Conservation (phyloP, 2,329 filamentous ascomycete genomes). For the Leptographium procerum region DNA sequence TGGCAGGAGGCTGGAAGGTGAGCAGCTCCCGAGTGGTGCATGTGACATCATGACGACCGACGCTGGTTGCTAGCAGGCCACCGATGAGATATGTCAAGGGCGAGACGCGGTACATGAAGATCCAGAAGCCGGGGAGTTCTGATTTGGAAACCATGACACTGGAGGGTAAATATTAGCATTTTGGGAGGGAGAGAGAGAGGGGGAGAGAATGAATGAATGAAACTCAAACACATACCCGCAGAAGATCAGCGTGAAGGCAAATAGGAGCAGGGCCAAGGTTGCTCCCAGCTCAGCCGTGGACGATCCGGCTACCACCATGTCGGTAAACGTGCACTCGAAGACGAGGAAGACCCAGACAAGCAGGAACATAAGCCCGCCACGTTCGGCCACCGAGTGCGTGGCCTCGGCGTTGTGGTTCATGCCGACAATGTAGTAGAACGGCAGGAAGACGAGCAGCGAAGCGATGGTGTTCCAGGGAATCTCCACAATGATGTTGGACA, state of each 20-base stretch:
- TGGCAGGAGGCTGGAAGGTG: conserved; percentile 50
- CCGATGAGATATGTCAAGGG: conserved; percentile 46
- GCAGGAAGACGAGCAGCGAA: conserved; percentile 38
- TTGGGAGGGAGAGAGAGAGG: background rate
- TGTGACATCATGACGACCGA: conserved; percentile 40
- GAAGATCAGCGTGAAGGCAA: conserved; percentile 47
- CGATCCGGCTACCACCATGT: conserved; percentile 58
- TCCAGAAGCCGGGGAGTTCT: conserved; percentile 60
- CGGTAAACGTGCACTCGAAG: conserved; percentile 59
- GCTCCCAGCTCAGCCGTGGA: conserved; percentile 58
- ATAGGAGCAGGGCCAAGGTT: conserved; percentile 47
- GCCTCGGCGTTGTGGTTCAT: conserved; percentile 55
- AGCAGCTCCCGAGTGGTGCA: conserved; percentile 48
- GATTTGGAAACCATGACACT: conserved; percentile 44
- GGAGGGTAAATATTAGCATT: background rate
- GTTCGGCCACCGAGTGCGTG: conserved; percentile 50
- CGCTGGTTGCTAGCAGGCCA: conserved; percentile 55
- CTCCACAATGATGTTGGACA: conserved; percentile 55
- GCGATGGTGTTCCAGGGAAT: conserved; percentile 47
- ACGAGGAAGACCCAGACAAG: conserved; percentile 68
- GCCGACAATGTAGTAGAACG: conserved; percentile 52
- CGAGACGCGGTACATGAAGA: conserved; percentile 44
- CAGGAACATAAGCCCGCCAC: conserved; percentile 69
- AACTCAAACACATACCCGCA: conserved; percentile 36
- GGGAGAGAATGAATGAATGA: too few relatives aligned